A percentile compares a stretch with the other conserved stretches of the same genome.
Conservation (phyloP, 1,284 basidiomycete genomes). For the Rhodotorula sp. region DNA sequence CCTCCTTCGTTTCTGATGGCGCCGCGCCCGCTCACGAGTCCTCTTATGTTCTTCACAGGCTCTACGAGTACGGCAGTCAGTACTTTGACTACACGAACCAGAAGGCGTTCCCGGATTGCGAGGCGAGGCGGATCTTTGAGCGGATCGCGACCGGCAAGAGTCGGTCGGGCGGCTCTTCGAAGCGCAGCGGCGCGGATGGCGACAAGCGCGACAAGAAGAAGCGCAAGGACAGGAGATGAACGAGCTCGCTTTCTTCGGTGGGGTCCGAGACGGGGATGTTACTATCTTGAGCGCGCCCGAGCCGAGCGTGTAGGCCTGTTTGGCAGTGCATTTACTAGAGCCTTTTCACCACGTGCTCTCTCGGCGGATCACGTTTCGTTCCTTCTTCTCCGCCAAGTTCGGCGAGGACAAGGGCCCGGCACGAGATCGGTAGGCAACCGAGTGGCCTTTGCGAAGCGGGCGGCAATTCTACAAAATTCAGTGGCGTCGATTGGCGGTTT, state of each 20-base stretch:
- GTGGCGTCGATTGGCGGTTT: too few relatives aligned
- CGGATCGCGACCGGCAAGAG: slow-evolving; percentile 49
- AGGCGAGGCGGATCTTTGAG: slow-evolving; percentile 68
- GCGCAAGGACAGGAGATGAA: slow-evolving; percentile 21
- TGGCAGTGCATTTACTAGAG: too few relatives aligned
- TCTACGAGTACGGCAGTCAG: slow-evolving; percentile 72
- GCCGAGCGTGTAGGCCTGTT: too few relatives aligned
- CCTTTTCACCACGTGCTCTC: too few relatives aligned
- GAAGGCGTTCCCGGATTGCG: slow-evolving; percentile 64
- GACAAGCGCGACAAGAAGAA: slow-evolving; percentile 33
- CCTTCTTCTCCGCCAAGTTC: too few relatives aligned
- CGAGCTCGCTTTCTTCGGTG: neutral
- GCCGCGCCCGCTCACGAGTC: neutral
- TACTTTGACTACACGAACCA: slow-evolving; percentile 68
- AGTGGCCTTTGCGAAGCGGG: too few relatives aligned
- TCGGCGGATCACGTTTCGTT: too few relatives aligned
- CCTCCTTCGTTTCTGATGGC: slow-evolving; percentile 9
- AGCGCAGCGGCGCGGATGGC: slow-evolving; percentile 8
- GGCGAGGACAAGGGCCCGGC: too few relatives aligned
- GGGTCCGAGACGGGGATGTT: too few relatives aligned
- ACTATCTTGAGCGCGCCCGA: too few relatives aligned
- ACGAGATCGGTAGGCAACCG: too few relatives aligned
- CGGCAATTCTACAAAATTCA: too few relatives aligned
- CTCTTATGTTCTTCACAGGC: slow-evolving; percentile 54
- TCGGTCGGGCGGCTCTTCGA: neutral